Conservation (phyloP, 805 yeast genomes). For the Teunomyces aglyptinius region DNA sequence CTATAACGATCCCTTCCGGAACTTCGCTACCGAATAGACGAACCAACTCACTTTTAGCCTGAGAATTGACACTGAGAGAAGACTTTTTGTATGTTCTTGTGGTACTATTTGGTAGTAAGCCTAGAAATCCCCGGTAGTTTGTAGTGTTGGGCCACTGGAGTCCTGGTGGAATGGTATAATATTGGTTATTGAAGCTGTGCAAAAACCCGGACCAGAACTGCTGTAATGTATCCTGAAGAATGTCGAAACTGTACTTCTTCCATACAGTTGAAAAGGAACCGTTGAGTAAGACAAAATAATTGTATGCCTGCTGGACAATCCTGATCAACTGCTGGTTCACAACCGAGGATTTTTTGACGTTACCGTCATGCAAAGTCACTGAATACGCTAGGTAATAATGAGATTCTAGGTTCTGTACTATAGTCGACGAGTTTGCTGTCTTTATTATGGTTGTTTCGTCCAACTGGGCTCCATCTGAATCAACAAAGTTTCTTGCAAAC, state of each 20-base stretch:
- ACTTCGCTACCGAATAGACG: conserved; percentile 9
- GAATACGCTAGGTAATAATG: conserved; percentile 28
- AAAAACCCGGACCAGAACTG: conserved; percentile 33
- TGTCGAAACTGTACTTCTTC: conserved; percentile 14
- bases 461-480: conserved; percentile 8
- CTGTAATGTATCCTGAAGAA: conserved; percentile 15
- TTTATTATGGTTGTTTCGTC: conserved; percentile 18
- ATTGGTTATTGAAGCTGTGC: conserved; percentile 21
- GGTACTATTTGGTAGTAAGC: conserved; percentile 19
- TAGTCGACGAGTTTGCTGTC: conserved; percentile 23
- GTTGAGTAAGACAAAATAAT: conserved; percentile 27
- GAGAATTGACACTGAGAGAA: conserved; percentile 18
- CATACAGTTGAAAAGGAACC: conserved; percentile 19
- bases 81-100: conserved; percentile 27
- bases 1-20: conserved; percentile 24
- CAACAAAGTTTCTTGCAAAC: conserved; percentile 25
- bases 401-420: conserved; percentile 24
- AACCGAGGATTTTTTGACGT: conserved; percentile 13
- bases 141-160: conserved; percentile 36
- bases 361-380: conserved; percentile 12
- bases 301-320: conserved; percentile 21
- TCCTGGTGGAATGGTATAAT: conserved; percentile 17
- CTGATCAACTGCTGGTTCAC: conserved; percentile 26
- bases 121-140: conserved; percentile 37
- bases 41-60: conserved; percentile 18